Evolutionary conservation across 345 rosid genomes (phyloP).

Genomic region (Citrus hindsii): DNA sequence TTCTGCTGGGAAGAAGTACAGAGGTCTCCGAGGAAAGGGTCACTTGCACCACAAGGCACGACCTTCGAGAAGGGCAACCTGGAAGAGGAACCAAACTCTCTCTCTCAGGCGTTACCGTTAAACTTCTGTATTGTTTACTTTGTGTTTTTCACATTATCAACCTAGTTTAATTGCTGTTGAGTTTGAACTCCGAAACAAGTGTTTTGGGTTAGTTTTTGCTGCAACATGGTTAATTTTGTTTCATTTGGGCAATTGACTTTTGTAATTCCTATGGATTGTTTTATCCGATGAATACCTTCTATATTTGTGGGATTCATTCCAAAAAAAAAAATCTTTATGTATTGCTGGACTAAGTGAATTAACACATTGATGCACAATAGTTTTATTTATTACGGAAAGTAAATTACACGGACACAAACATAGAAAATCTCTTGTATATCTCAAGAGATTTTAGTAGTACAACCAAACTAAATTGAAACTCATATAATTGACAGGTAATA

Average conservation of each 20-base stretch:
- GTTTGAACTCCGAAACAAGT: not conserved
- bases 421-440: too few relatives aligned
- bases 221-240: slow-evolving; percentile 4
- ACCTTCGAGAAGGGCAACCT: slow-evolving; percentile 76
- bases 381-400: too few relatives aligned
- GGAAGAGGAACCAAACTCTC: slow-evolving; percentile 70
- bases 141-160: slow-evolving; percentile 19
- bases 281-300: not conserved
- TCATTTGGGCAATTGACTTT: slow-evolving; percentile 6
- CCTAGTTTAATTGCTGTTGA: slow-evolving; percentile 2
- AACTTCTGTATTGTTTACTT: slow-evolving; percentile 21
- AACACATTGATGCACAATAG: too few relatives aligned
- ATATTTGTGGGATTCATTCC: not conserved
- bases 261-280: not conserved
- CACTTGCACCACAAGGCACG: slow-evolving; percentile 66
- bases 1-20: slow-evolving; percentile 79
- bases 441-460: too few relatives aligned
- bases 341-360: too few relatives aligned
- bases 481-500: too few relatives aligned
- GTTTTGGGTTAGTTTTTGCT: not conserved
- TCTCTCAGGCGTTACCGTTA: slow-evolving; percentile 70
- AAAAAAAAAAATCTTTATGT: too few relatives aligned
- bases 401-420: too few relatives aligned
- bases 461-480: too few relatives aligned
- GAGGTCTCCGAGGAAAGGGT: slow-evolving; percentile 85